These are phyloP conservation scores for Narthecium ossifragum DNA, from an alignment of 106 monocot species.

Conservation along the genomic window DNA sequence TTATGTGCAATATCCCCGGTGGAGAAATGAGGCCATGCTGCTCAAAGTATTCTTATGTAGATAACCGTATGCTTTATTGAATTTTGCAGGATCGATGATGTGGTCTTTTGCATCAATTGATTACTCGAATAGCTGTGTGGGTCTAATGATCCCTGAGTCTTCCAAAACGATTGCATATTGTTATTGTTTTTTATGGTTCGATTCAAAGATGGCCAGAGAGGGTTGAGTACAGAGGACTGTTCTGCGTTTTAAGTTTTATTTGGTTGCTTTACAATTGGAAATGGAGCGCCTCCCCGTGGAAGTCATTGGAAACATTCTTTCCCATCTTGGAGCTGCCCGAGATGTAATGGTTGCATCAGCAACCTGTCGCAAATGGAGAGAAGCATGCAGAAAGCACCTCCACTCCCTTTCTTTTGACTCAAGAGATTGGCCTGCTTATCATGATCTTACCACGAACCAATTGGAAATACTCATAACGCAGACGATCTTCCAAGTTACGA, in stretches of 20 bases:
- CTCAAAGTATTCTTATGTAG: too few species aligned
- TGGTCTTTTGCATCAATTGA: too few species aligned
- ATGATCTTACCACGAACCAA: conserved; percentile 49
- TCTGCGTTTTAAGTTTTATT: neutral
- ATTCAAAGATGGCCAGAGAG: neutral
- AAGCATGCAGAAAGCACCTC: conserved; percentile 76
- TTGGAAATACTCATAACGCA: conserved; percentile 95
- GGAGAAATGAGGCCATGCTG: too few species aligned
- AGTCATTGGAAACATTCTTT: conserved; percentile 95
- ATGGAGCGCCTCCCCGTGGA: conserved; percentile 94
- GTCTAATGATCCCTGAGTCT: too few species aligned
- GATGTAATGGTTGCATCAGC: conserved; percentile 82
- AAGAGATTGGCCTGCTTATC: conserved; percentile 60
- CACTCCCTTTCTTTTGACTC: conserved; percentile 66
- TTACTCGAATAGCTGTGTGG: too few species aligned
- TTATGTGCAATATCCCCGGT: too few species aligned
- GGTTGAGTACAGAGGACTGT: neutral
- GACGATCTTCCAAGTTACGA: conserved; percentile 84
- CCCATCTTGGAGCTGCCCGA: conserved; percentile 60
- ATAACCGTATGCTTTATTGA: too few species aligned
- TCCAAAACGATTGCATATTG: too few species aligned
- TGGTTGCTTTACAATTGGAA: neutral
- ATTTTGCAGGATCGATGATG: too few species aligned
- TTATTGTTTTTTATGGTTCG: neutral
- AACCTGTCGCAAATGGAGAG: conserved; percentile 84